Percentiles rank a stretch among this genome's conserved stretches.
Conservation (phyloP, 2,329 filamentous ascomycete genomes). For the Hypoxylon sp. region DNA sequence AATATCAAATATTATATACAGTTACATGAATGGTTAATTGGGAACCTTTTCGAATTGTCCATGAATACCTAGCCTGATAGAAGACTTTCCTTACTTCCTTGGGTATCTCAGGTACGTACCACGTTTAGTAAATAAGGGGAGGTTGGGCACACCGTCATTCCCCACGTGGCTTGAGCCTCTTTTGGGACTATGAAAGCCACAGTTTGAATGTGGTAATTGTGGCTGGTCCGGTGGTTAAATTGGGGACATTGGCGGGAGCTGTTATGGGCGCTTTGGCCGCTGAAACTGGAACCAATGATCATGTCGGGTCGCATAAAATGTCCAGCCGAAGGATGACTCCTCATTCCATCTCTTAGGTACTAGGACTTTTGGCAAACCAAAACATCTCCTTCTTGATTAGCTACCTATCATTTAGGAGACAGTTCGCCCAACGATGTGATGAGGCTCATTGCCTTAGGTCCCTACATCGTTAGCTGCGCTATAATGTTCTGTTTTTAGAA, state of each 20-base stretch:
- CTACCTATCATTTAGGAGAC: not conserved
- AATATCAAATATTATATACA: not conserved
- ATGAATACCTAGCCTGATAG: not conserved
- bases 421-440: conserved; percentile 3
- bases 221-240: conserved; percentile 6
- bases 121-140: no score
- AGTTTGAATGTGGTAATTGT: conserved; percentile 8
- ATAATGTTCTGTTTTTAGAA: conserved; percentile 37
- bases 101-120: no score
- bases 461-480: not conserved
- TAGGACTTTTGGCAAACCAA: not conserved
- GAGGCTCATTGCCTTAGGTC: conserved; percentile 10
- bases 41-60: not conserved
- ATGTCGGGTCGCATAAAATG: not conserved
- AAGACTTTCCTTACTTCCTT: not conserved
- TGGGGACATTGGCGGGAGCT: not conserved
- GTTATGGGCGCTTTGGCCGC: conserved; percentile 8
- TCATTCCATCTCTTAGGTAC: not conserved
- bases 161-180: conserved; percentile 13
- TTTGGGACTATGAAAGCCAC: conserved; percentile 2
- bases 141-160: not conserved
- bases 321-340: conserved; percentile 1
- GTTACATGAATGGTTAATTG: not conserved
- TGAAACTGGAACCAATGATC: conserved; percentile 1
- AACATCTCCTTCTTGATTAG: not conserved